Evolutionary conservation across 2,329 filamentous ascomycete genomes (phyloP).

Genomic region (Setomelanomma holmii): DNA sequence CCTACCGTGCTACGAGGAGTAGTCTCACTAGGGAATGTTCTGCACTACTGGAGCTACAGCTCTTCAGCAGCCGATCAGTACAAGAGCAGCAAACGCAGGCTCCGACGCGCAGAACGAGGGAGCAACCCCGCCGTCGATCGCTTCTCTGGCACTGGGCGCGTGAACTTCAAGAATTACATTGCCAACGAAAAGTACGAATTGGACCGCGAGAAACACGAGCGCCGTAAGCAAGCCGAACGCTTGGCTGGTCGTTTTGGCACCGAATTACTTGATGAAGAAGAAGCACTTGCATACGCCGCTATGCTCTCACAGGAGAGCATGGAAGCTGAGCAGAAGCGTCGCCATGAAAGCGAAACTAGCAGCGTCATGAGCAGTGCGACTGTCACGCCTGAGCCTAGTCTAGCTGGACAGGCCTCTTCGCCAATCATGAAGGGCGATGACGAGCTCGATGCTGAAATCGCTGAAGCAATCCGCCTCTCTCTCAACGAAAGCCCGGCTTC

Average conservation of each 20-base stretch:
- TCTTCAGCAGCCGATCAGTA: slow-evolving; percentile 77
- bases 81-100: slow-evolving; percentile 77
- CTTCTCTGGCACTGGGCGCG: slow-evolving; percentile 68
- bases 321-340: slow-evolving; percentile 56
- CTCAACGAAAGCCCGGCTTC: slow-evolving; percentile 39
- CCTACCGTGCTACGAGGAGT: slow-evolving; percentile 84
- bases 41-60: slow-evolving; percentile 94
- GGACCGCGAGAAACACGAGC: slow-evolving; percentile 72
- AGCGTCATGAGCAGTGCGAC: slow-evolving; percentile 46
- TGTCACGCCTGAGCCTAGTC: slow-evolving; percentile 44
- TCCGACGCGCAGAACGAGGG: slow-evolving; percentile 72
- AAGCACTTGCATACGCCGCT: slow-evolving; percentile 68
- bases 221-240: slow-evolving; percentile 71
- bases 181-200: slow-evolving; percentile 84
- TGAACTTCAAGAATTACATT: slow-evolving; percentile 80
- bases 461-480: slow-evolving; percentile 67
- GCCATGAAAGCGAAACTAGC: slow-evolving; percentile 54
- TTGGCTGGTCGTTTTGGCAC: slow-evolving; percentile 84
- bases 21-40: slow-evolving; percentile 82
- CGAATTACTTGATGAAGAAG: slow-evolving; percentile 71
- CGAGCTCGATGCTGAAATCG: slow-evolving; percentile 64
- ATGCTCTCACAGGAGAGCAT: slow-evolving; percentile 67
- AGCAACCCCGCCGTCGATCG: slow-evolving; percentile 66
- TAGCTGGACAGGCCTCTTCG: slow-evolving; percentile 37
- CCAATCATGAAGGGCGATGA: slow-evolving; percentile 50